phyloP scores from a whole-genome alignment of 2,329 filamentous ascomycete genomes.

The Penicillium olsonii region DNA sequence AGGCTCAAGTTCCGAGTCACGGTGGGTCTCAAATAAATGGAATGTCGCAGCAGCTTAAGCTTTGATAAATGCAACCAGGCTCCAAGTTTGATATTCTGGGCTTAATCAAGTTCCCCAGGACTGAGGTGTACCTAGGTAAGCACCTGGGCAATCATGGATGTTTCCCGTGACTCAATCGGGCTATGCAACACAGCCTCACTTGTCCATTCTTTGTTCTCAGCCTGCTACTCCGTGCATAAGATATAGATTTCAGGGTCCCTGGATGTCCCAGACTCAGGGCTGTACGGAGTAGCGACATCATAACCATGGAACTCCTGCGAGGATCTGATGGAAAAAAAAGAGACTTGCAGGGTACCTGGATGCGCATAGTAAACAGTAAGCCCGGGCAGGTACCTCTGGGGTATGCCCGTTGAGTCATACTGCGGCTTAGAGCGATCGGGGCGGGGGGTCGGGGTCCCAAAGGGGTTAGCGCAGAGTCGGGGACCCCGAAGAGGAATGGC shows the following conservation, averaged over 20 bases:
- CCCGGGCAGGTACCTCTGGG: neutral
- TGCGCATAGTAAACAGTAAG: neutral
- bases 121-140: too few relatives aligned
- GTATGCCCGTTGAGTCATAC: constrained; percentile 10
- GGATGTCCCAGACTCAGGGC: neutral
- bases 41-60: too few relatives aligned
- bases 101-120: too few relatives aligned
- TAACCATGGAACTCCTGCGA: neutral
- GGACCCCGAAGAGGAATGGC: constrained; percentile 29
- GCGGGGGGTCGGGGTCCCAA: constrained; percentile 28
- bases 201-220: neutral
- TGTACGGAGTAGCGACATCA: neutral
- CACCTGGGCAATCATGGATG: too few relatives aligned
- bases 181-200: constrained; percentile 8
- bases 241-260: too few relatives aligned
- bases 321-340: neutral
- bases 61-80: too few relatives aligned
- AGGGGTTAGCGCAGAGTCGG: constrained; percentile 29
- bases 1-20: neutral
- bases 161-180: too few relatives aligned
- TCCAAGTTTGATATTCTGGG: too few relatives aligned
- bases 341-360: neutral
- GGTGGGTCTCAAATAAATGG: constrained; percentile 7
- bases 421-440: constrained; percentile 10
- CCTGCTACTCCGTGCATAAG: too few relatives aligned